Base-by-base conservation (phyloP, 176 grass and related monocot genomes). In the Avena atlantica region DNA sequence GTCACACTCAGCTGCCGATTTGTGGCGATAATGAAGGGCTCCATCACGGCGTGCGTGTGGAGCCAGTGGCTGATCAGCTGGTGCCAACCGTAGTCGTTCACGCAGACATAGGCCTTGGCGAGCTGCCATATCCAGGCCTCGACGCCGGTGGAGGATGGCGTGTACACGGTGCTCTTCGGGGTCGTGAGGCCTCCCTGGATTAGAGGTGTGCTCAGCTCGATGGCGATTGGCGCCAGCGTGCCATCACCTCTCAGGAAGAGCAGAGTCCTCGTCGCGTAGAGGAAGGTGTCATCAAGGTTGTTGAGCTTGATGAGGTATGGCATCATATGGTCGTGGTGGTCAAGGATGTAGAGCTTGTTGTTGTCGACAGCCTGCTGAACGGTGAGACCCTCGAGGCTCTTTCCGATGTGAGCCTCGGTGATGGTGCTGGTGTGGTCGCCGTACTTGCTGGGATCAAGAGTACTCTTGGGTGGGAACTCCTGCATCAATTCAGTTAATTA, bases 391-490 rank as follows among this genome's bases (percentile, higher is more conserved):
- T 74, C 67, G 8, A 91, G 78, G 15, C 86, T 88, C 24, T 81
- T 81, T 65, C 78, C 62, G 60, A 93, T 77, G 49, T 91, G 63
- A 37, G 34, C 65, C 62, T 68, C 74, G 16, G 82, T 91, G 59
- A 93, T 93, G 14, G 65, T 80, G 44, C 44, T 47, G 44, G 44
- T 47, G 44, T 47, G 44, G 44, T 47, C 44, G 8, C 44, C 44
- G 44, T 91, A 93, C 13, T 62, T 29, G 17, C 11, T 83, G 0
- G 88, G 85, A 76, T 93, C 92, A 47, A 93, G 92, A 31, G 78
- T 84, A 25, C 92, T 93, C 12, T n/a, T 81, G 3, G 92, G 92
- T 36, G 89, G 92, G 56, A 89, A 93, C 57, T 89, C 88, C 65
- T 69, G 66, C 29, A 36, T 1, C 40, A 6, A 42, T 42, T 7